These are phyloP conservation scores for Chamaenerion angustifolium DNA, from an alignment of 345 rosid genomes.

Conservation along the genomic window DNA sequence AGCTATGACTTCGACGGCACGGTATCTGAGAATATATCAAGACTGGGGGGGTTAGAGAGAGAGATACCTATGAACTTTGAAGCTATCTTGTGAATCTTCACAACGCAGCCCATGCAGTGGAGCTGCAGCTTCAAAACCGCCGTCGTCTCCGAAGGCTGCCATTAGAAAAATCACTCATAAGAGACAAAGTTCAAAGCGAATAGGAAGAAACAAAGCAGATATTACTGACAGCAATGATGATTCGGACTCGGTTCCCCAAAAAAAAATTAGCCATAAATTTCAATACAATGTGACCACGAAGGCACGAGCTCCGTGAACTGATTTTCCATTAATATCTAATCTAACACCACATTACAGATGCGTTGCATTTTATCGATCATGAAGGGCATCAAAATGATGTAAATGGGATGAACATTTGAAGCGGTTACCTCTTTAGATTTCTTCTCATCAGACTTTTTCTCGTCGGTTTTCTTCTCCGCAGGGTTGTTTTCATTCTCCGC, in stretches of 20 bases:
- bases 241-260: too few relatives aligned
- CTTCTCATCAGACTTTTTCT: constrained; percentile 23
- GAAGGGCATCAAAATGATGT: too few relatives aligned
- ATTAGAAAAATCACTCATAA: not conserved
- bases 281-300: too few relatives aligned
- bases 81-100: constrained; percentile 38
- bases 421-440: constrained; percentile 42
- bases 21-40: not conserved
- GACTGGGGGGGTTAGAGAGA: too few relatives aligned
- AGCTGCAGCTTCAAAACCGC: constrained; percentile 47
- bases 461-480: constrained; percentile 14
- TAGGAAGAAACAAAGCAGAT: not conserved
- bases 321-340: not conserved
- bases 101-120: constrained; percentile 64
- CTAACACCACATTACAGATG: not conserved
- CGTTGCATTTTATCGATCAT: too few relatives aligned
- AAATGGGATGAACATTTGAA: too few relatives aligned
- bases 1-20: not conserved
- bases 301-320: too few relatives aligned
- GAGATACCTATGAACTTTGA: constrained; percentile 41
- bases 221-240: too few relatives aligned
- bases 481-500: constrained; percentile 10
- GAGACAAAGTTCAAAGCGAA: not conserved
- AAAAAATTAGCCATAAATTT: too few relatives aligned
- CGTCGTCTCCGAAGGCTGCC: constrained; percentile 46